Percentiles rank a stretch among this genome's conserved stretches.
These are phyloP conservation scores for Komagataea norvegica DNA, from an alignment of 1,139 yeast species.

Conservation along the genomic window DNA sequence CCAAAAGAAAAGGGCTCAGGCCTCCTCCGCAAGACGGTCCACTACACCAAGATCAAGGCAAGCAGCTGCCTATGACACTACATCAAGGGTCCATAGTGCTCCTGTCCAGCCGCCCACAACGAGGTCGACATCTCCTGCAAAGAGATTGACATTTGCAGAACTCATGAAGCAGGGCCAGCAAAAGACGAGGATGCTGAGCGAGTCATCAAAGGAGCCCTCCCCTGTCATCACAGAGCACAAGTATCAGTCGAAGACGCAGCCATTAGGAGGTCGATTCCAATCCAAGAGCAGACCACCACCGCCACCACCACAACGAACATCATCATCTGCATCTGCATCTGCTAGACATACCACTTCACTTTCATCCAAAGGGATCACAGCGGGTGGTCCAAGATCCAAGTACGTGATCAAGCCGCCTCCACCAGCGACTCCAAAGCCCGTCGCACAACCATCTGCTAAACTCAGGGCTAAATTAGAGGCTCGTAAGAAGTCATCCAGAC, in stretches of 20 bases:
- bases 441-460: slow-evolving; percentile 34
- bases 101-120: background rate
- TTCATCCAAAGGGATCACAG: too few relatives aligned
- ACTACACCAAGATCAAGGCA: slow-evolving; percentile 11
- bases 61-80: slow-evolving; percentile 2
- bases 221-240: slow-evolving; percentile 4
- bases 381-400: too few relatives aligned
- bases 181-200: slow-evolving; percentile 19
- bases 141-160: slow-evolving; percentile 59
- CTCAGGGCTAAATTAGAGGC: slow-evolving; percentile 28
- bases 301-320: background rate
- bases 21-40: slow-evolving; percentile 10
- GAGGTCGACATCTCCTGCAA: slow-evolving; percentile 20
- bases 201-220: slow-evolving; percentile 11
- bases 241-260: slow-evolving; percentile 8
- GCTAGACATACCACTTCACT: too few relatives aligned
- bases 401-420: slow-evolving; percentile 1
- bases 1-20: background rate
- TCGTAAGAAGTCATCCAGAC: slow-evolving; percentile 24
- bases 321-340: background rate
- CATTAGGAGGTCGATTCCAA: background rate
- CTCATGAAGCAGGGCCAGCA: slow-evolving; percentile 68
- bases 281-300: slow-evolving; percentile 3
- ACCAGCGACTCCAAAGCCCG: slow-evolving; percentile 16
- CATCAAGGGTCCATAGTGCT: too few relatives aligned